A percentile compares a stretch with the other conserved stretches of the same genome.
Conservation (phyloP, 208 protist genomes). For the Crithidia fasciculata region DNA sequence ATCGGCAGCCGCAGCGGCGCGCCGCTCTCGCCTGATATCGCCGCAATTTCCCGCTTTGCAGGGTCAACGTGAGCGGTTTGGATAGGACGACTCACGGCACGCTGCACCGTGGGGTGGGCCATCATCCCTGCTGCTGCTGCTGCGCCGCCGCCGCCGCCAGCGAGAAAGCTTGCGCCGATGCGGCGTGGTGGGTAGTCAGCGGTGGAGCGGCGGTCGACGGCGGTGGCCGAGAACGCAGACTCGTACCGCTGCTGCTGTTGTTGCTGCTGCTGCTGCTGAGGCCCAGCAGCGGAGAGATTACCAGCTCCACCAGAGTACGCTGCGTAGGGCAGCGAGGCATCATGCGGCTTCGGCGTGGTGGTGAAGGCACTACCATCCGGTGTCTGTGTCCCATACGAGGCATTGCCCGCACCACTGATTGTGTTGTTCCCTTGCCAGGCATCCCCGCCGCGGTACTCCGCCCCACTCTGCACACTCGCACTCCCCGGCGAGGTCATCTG, state of each 20-base stretch:
- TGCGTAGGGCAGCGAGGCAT: neutral
- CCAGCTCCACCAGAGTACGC: too few species aligned
- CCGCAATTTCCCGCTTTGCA: neutral
- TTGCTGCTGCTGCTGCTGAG: neutral
- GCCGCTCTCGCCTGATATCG: neutral
- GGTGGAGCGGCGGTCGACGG: slow-evolving; percentile 5
- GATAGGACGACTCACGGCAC: slow-evolving; percentile 2
- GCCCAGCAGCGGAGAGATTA: too few species aligned
- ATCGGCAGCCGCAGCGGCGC: slow-evolving; percentile 7
- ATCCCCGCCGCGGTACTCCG: neutral
- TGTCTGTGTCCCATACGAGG: neutral
- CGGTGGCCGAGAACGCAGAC: neutral
- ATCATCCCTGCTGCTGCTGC: neutral
- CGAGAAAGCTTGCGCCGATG: neutral
- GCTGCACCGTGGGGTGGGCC: slow-evolving; percentile 12
- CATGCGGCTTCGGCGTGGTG: neutral
- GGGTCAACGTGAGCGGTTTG: slow-evolving; percentile 2
- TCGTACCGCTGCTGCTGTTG: slow-evolving; percentile 17
- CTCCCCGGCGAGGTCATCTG: neutral
- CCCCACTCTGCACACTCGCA: neutral
- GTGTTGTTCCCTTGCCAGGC: neutral
- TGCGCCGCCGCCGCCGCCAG: neutral
- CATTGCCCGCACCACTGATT: neutral
- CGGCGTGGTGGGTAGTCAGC: slow-evolving; percentile 19
- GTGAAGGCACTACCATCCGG: neutral